phyloP scores from a whole-genome alignment of 768 basidiomycete species.

The Suillus discolor region DNA sequence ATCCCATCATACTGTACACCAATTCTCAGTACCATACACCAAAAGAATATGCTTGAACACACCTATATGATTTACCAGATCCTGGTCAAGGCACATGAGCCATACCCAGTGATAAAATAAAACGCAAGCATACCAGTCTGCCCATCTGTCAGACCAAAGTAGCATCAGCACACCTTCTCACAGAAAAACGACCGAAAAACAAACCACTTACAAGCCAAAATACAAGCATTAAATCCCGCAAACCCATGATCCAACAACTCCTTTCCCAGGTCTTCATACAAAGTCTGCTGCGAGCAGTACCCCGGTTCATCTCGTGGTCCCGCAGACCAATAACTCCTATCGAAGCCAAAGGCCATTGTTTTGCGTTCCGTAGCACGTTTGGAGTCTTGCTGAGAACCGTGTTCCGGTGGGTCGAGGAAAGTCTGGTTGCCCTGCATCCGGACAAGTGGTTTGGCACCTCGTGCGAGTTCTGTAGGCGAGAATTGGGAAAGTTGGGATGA shows the following conservation, averaged over 20 bases:
- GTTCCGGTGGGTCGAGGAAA: conserved; percentile 86
- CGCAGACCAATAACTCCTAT: conserved; percentile 98
- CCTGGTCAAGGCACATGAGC: conserved; percentile 43
- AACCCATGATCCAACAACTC: conserved; percentile 96
- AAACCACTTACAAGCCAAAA: conserved; percentile 88
- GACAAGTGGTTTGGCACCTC: conserved; percentile 93
- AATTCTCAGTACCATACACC: background rate
- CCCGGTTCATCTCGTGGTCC: conserved; percentile 85
- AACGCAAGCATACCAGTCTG: conserved; percentile 67
- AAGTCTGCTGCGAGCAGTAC: conserved; percentile 93
- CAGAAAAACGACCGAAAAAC: conserved; percentile 10
- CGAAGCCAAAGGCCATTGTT: conserved; percentile 89
- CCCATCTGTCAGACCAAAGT: conserved; percentile 48
- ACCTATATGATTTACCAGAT: conserved; percentile 94
- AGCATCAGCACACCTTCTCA: conserved; percentile 3
- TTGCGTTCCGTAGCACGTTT: conserved; percentile 91
- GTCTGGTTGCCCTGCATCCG: conserved; percentile 96
- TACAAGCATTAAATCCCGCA: conserved; percentile 96
- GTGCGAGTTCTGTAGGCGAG: conserved; percentile 70
- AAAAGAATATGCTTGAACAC: conserved; percentile 26
- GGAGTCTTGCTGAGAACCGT: conserved; percentile 62
- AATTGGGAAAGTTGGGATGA: background rate
- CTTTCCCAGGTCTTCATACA: conserved; percentile 92
- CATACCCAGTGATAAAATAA: conserved; percentile 6
- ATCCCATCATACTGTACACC: conserved; percentile 86